These are phyloP conservation scores for Metschnikowia henanensis DNA, from an alignment of 805 yeast species.

Conservation along the genomic window DNA sequence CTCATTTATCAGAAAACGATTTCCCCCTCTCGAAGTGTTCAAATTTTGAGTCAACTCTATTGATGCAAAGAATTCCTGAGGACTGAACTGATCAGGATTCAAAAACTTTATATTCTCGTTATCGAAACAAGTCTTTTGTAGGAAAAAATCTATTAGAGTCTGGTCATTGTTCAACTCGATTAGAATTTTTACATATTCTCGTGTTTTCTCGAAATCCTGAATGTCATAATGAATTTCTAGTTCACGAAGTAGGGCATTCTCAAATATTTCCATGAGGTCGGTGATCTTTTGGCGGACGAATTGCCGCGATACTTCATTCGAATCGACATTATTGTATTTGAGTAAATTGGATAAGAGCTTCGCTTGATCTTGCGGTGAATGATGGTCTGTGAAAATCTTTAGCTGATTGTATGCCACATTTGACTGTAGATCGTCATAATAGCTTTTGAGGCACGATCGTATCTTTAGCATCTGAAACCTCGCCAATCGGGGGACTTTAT, in stretches of 20 bases:
- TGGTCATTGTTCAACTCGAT: slow-evolving; percentile 40
- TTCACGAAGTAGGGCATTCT: slow-evolving; percentile 68
- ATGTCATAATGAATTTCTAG: slow-evolving; percentile 57
- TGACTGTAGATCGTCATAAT: slow-evolving; percentile 46
- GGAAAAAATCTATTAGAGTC: slow-evolving; percentile 43
- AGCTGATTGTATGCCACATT: slow-evolving; percentile 44
- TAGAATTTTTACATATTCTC: slow-evolving; percentile 35
- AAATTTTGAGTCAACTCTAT: neutral
- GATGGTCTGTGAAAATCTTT: slow-evolving; percentile 44
- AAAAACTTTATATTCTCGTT: slow-evolving; percentile 32
- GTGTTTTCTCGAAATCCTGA: slow-evolving; percentile 42
- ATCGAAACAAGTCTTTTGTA: slow-evolving; percentile 43
- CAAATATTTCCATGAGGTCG: slow-evolving; percentile 64
- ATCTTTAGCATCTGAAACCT: slow-evolving; percentile 40
- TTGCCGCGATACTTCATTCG: slow-evolving; percentile 27
- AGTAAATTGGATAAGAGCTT: slow-evolving; percentile 41
- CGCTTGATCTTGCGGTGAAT: slow-evolving; percentile 54
- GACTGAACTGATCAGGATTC: slow-evolving; percentile 28
- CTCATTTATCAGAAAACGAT: slow-evolving; percentile 13
- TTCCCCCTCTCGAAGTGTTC: too few relatives aligned
- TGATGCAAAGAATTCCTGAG: slow-evolving; percentile 23
- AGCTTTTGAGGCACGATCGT: slow-evolving; percentile 38
- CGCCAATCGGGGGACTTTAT: slow-evolving; percentile 31
- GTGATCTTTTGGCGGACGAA: slow-evolving; percentile 44
- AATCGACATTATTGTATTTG: slow-evolving; percentile 38